Conservation (phyloP, 257 asterid genomes). For the Ehretia macrophylla region DNA sequence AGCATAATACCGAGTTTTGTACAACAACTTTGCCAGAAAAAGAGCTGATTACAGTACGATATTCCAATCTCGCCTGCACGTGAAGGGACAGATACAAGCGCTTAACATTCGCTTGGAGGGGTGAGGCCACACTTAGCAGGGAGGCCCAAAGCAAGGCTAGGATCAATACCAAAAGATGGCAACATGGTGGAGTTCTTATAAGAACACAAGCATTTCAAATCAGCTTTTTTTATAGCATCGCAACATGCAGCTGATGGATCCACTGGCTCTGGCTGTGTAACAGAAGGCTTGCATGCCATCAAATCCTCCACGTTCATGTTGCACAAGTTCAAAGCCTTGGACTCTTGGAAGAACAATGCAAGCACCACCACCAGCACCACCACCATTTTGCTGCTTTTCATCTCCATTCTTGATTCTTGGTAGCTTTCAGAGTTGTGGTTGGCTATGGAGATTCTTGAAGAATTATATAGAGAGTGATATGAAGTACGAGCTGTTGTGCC, state of each 20-base stretch:
- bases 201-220: constrained; percentile 42
- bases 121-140: constrained; percentile 46
- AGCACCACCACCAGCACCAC: background rate
- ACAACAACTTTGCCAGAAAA: too few relatives aligned
- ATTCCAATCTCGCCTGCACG: too few relatives aligned
- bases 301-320: constrained; percentile 56
- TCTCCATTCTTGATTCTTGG: background rate
- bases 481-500: background rate
- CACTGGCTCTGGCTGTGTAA: constrained; percentile 45
- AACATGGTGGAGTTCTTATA: constrained; percentile 38
- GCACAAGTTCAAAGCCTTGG: constrained; percentile 31
- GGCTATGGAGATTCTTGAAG: background rate
- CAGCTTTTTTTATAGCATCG: constrained; percentile 35
- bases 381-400: background rate
- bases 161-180: constrained; percentile 56
- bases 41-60: too few relatives aligned
- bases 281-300: constrained; percentile 52
- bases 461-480: too few relatives aligned
- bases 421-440: background rate
- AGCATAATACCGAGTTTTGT: too few relatives aligned
- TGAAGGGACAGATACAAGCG: too few relatives aligned
- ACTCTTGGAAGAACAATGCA: background rate
- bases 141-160: constrained; percentile 42
- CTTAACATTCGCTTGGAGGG: constrained; percentile 25
- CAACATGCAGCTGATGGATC: constrained; percentile 48